Evolutionary conservation across 139 green algal genomes (phyloP).

Genomic region (Eudorina sp.): DNA sequence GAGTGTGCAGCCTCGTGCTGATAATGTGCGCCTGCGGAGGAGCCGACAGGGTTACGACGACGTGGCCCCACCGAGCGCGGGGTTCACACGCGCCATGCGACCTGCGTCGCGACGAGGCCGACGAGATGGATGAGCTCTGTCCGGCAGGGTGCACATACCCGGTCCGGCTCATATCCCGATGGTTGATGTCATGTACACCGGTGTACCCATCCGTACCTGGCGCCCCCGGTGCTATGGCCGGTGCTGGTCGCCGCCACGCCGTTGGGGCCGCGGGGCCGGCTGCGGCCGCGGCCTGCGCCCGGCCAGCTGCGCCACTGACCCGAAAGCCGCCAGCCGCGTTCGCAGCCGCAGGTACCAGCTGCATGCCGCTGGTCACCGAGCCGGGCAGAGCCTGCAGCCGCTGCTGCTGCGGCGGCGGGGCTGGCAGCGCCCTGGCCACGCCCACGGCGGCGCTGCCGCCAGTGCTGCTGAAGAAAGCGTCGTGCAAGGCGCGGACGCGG

Average conservation of each 20-base stretch:
- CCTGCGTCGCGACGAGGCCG: too few species aligned
- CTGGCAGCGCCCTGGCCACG: background rate
- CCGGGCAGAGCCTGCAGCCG: background rate
- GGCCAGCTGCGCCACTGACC: background rate
- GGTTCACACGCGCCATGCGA: too few species aligned
- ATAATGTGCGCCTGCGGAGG: too few species aligned
- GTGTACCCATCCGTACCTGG: slow-evolving; percentile 13
- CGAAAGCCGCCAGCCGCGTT: background rate
- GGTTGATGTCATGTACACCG: too few species aligned
- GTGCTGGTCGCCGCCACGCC: background rate
- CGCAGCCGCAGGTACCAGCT: background rate
- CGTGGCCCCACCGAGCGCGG: too few species aligned
- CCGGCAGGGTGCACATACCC: too few species aligned
- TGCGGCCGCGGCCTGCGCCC: background rate
- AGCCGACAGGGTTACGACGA: too few species aligned
- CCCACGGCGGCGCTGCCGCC: background rate
- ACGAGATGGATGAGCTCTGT: too few species aligned
- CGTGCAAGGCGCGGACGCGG: slow-evolving; percentile 66
- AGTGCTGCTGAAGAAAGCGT: slow-evolving; percentile 52
- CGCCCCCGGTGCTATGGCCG: background rate
- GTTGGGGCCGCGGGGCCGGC: background rate
- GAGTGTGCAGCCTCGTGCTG: too few species aligned
- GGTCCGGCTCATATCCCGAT: too few species aligned
- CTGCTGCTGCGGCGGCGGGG: background rate
- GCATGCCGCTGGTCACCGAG: background rate